Percentiles rank a stretch among this genome's conserved stretches.
These are phyloP conservation scores for Debaryomyces subglobosus DNA, from an alignment of 1,139 yeast species.

Conservation along the genomic window DNA sequence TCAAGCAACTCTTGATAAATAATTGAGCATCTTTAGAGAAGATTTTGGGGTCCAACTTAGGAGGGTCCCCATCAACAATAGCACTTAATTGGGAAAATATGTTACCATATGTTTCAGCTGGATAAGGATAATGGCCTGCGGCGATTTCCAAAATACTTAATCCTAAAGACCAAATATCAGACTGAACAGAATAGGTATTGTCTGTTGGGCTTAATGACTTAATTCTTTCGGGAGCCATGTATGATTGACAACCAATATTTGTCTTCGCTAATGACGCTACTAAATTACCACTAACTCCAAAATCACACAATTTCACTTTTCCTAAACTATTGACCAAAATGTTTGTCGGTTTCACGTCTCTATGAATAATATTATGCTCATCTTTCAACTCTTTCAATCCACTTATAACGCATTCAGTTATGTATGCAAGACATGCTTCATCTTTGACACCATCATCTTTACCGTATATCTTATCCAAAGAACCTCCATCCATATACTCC, in stretches of 20 bases:
- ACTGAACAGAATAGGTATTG: slow-evolving; percentile 86
- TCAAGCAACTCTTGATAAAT: slow-evolving; percentile 79
- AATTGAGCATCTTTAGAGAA: slow-evolving; percentile 79
- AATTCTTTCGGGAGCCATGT: slow-evolving; percentile 99
- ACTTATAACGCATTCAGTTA: slow-evolving; percentile 76
- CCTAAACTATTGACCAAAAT: slow-evolving; percentile 81
- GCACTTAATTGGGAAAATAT: slow-evolving; percentile 93
- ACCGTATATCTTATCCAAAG: slow-evolving; percentile 82
- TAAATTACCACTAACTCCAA: slow-evolving; percentile 93
- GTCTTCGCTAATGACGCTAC: slow-evolving; percentile 96
- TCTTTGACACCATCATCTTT: slow-evolving; percentile 75
- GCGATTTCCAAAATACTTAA: slow-evolving; percentile 87
- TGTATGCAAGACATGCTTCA: slow-evolving; percentile 72
- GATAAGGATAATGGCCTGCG: slow-evolving; percentile 90
- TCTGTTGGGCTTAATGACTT: slow-evolving; percentile 62
- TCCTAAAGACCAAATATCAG: slow-evolving; percentile 96
- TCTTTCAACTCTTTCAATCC: slow-evolving; percentile 87
- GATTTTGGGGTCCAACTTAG: slow-evolving; percentile 55
- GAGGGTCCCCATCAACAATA: slow-evolving; percentile 96
- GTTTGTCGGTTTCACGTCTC: slow-evolving; percentile 97
- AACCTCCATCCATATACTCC: slow-evolving; percentile 98
- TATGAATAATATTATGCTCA: slow-evolving; percentile 86
- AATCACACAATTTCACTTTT: slow-evolving; percentile 89
- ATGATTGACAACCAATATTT: slow-evolving; percentile 96
- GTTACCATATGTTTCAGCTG: slow-evolving; percentile 88